phyloP scores from a whole-genome alignment of 1,139 yeast genomes.

The Torulaspora pretoriensis region DNA sequence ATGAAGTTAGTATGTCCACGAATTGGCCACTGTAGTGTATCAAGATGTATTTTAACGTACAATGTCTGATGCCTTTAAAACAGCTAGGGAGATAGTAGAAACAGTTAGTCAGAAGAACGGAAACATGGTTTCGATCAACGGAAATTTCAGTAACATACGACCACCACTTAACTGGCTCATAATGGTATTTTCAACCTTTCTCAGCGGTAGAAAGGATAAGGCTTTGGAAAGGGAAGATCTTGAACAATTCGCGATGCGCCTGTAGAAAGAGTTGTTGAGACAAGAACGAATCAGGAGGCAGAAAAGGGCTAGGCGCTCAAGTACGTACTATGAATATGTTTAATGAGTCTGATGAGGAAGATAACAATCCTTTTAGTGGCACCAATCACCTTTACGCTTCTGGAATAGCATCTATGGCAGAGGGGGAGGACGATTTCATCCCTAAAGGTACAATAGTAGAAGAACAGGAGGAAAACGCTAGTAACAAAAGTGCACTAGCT shows the following conservation, averaged over 20 bases:
- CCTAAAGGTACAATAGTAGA: conserved; percentile 11
- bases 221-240: conserved; percentile 1
- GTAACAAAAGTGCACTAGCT: background rate
- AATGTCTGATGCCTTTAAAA: conserved; percentile 36
- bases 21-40: background rate
- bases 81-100: conserved; percentile 19
- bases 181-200: background rate
- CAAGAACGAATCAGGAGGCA: conserved; percentile 26
- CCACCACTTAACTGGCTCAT: conserved; percentile 11
- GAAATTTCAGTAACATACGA: conserved; percentile 6
- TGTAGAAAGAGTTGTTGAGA: background rate
- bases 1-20: conserved; percentile 8
- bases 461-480: conserved; percentile 3
- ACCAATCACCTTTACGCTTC: conserved; percentile 42
- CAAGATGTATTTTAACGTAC: conserved; percentile 20
- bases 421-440: conserved; percentile 16
- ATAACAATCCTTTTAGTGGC: conserved; percentile 46
- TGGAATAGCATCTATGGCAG: conserved; percentile 35
- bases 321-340: conserved; percentile 17
- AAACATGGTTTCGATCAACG: background rate
- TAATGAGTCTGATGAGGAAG: conserved; percentile 41
- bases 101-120: background rate
- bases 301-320: background rate
- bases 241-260: conserved; percentile 5
- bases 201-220: background rate